Evolutionary conservation across 2,329 filamentous ascomycete genomes (phyloP).

Genomic region (Fonsecaea multimorphosa): DNA sequence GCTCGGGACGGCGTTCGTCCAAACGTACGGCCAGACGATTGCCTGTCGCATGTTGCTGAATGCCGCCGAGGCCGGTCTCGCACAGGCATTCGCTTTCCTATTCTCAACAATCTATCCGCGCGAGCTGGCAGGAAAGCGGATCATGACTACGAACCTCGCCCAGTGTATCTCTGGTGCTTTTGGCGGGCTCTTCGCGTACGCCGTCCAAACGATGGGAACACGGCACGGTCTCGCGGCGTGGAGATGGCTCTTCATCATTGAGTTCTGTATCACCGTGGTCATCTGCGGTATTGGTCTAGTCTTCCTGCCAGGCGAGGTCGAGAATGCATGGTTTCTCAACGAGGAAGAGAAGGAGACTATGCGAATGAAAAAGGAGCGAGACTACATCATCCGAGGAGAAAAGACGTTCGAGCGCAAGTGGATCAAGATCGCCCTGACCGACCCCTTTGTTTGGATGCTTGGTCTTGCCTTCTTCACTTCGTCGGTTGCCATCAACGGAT

Average conservation of each 20-base stretch:
- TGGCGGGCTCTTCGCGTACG: constrained; percentile 32
- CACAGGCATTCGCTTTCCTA: constrained; percentile 20
- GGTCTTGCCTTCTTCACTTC: constrained; percentile 44
- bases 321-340: constrained; percentile 31
- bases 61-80: constrained; percentile 29
- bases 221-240: constrained; percentile 25
- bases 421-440: constrained; percentile 36
- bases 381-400: constrained; percentile 42
- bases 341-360: constrained; percentile 31
- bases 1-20: constrained; percentile 39
- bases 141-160: constrained; percentile 23
- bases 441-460: constrained; percentile 25
- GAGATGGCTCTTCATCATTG: constrained; percentile 36
- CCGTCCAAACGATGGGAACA: constrained; percentile 28
- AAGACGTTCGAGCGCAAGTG: constrained; percentile 33
- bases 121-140: constrained; percentile 23
- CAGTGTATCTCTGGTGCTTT: constrained; percentile 31
- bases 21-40: constrained; percentile 41
- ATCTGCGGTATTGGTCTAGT: constrained; percentile 25
- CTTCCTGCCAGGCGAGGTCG: constrained; percentile 17
- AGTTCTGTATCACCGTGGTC: constrained; percentile 23
- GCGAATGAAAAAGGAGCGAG: constrained; percentile 39
- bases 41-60: constrained; percentile 44
- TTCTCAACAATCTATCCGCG: constrained; percentile 30
- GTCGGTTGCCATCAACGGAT: constrained; percentile 34